These are phyloP conservation scores for Candida andamanensis DNA, from an alignment of 805 yeast genomes.

Conservation along the genomic window DNA sequence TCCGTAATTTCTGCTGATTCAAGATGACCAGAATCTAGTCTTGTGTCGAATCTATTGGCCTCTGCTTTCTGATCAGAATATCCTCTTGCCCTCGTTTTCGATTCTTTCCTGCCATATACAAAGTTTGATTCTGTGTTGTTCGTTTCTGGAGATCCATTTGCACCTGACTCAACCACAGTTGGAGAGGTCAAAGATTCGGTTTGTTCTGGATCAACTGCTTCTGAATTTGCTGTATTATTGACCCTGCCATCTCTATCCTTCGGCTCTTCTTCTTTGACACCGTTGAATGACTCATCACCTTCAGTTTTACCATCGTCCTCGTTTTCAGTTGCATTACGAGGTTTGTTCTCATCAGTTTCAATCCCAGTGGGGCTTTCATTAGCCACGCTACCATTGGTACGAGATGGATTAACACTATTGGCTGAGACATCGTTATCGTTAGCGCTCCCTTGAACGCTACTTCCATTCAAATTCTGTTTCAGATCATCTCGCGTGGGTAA, in stretches of 20 bases:
- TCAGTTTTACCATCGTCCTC: slow-evolving; percentile 6
- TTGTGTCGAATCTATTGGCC: slow-evolving; percentile 1
- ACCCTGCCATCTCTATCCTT: neutral
- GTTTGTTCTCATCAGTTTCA: neutral
- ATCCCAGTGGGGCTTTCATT: neutral
- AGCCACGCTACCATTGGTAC: slow-evolving; percentile 1
- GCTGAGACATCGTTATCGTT: too few species aligned
- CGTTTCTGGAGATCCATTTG: too few species aligned
- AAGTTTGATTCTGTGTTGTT: too few species aligned
- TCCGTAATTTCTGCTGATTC: slow-evolving; percentile 12
- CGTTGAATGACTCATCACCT: neutral
- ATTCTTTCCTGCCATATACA: too few species aligned
- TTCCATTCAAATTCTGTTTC: neutral
- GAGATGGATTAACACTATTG: too few species aligned
- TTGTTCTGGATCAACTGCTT: slow-evolving; percentile 1
- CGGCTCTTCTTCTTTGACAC: slow-evolving; percentile 1
- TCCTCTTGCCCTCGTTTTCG: neutral
- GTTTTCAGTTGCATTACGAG: slow-evolving; percentile 6
- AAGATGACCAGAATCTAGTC: slow-evolving; percentile 6
- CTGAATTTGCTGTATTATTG: slow-evolving; percentile 1
- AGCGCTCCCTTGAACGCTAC: neutral
- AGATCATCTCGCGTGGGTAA: too few species aligned
- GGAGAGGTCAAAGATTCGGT: neutral
- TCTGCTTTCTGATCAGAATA: neutral
- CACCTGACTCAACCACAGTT: neutral